Evolutionary conservation across 2,329 filamentous ascomycete genomes (phyloP).

Genomic region (Pyrenophora seminiperda): DNA sequence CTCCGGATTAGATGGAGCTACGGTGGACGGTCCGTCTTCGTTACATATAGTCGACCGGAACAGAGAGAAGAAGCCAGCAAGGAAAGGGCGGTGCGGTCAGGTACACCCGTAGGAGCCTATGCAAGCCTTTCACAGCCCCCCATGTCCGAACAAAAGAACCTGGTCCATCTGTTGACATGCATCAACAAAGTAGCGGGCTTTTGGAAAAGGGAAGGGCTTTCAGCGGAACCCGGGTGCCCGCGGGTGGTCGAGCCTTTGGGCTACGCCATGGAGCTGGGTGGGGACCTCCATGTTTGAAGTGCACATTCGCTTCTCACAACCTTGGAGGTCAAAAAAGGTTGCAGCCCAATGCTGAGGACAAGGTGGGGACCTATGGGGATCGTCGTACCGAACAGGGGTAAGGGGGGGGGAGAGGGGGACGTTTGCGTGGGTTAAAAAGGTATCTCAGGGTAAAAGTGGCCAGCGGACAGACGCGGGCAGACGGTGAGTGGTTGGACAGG

Average conservation of each 20-base stretch:
- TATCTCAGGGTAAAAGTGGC: conserved; percentile 20
- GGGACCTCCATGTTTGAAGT: conserved; percentile 31
- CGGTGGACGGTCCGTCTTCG: conserved; percentile 28
- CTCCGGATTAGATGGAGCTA: conserved; percentile 22
- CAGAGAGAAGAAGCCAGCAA: conserved; percentile 17
- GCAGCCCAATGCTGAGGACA: conserved; percentile 23
- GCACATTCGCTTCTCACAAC: conserved; percentile 19
- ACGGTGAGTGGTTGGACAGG: conserved; percentile 15
- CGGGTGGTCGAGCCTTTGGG: conserved; percentile 30
- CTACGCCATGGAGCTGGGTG: conserved; percentile 24
- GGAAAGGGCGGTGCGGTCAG: conserved; percentile 26
- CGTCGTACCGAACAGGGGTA: conserved; percentile 17
- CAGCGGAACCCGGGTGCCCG: conserved; percentile 25
- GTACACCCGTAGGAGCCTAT: conserved; percentile 28
- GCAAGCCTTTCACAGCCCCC: conserved; percentile 19
- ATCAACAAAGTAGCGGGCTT: conserved; percentile 23
- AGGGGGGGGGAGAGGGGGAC: too few relatives aligned
- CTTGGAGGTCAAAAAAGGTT: conserved; percentile 24
- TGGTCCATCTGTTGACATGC: conserved; percentile 25
- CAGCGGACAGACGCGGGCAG: conserved; percentile 7
- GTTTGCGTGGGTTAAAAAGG: conserved; percentile 33
- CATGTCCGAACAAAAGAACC: conserved; percentile 20
- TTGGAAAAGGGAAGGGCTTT: too few relatives aligned
- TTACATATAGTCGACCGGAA: conserved; percentile 20
- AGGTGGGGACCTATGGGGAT: conserved; percentile 26